Base-by-base conservation (phyloP, 2,329 filamentous ascomycete species). In the Xylaria sp. region DNA sequence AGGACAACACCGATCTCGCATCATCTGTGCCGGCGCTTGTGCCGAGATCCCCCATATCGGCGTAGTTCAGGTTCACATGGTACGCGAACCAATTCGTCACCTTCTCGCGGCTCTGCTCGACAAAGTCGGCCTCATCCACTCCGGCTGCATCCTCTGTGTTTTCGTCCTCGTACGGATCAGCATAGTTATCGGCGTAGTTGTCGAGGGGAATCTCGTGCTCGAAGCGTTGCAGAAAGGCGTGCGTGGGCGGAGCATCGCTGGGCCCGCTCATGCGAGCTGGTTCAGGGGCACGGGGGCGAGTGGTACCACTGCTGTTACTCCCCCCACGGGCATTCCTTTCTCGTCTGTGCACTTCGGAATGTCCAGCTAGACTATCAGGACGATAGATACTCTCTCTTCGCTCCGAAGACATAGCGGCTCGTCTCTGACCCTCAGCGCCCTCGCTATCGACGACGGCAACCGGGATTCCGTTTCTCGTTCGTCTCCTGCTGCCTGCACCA, bases 391-490 rank as follows among this genome's bases (percentile, higher is more conserved):
- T 73, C 14, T 23, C 17, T 14, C 37, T 37, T 37, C 25, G 60
- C 11, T 57, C 31, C 17, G 43, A 46, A 19, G 60, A 38, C 58
- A 66, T 50, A 21, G 69, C 70, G 2, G 65, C 62, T 31, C 47
- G 60, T 51, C 70, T 65, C 37, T 68, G 68, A 14, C 59, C 60
- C 33, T 67, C 67, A 3, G 71, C 67, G 3, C 56, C 63, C 2
- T 69, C 57, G 8, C 33, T 35, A 23, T 69, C 64, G 14, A 67
- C 54, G 45, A 71, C 23, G 7, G 72, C 71, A 17, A 73, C 60
- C 14, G 72, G 72, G 38, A 74, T 71, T 7, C 71, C 70, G 42
- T 71, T 33, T 50, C 59, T 69, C 2, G 72, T 72, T 37, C 69
- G 61, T 52, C 70, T 66, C 46, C 21, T 53, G 50, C 57, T 49